Evolutionary conservation across 2,329 filamentous ascomycete species (phyloP), one percentile per base, ranked within the genome.

Genomic region (Stachybotrys elegans): DNA sequence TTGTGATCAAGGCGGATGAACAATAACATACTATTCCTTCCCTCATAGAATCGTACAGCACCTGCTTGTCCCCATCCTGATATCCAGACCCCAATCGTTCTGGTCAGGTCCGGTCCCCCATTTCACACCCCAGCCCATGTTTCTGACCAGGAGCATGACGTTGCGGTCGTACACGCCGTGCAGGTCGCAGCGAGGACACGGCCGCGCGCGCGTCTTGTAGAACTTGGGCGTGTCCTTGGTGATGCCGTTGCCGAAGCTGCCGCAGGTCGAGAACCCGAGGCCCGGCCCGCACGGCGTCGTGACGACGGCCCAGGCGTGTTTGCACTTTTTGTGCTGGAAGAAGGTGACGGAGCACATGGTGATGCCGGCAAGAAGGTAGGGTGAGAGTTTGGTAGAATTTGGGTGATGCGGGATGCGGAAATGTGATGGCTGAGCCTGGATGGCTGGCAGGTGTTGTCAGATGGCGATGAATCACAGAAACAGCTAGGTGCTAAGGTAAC

Each of bases 301-400:
- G 53, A 80, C 66, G 47, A 68, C 56, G 34, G 73, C 66, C 76
- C 76, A 81, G 51, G 65, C 68, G 64, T 78, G 76, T 11, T 63
- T 61, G 67, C 76, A 80, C 46, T 51, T 52, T 40, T 67, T 69
- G 57, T 75, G 71, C 46, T 65, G 62, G 59, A 69, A 76, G 58
- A 72, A 70, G 21, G 62, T 68, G n/a, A 70, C 65, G 16, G 54
- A 51, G 57, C 75, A 79, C 75, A 79, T 78, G 38, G 25, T 51
- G 16, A 31, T 22, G 12, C 8, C 31, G 9, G 31, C n/a, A n/a
- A n/a, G n/a, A n/a, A n/a, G n/a, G n/a, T n/a, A n/a, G n/a, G n/a
- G n/a, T n/a, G n/a, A n/a, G n/a, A n/a, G n/a, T n/a, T n/a, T n/a
- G n/a, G n/a, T n/a, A n/a, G n/a, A n/a, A n/a, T n/a, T n/a, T n/a